These are phyloP conservation scores for Mrakiaceae sp. DNA, from an alignment of 1,284 basidiomycete genomes.

Conservation along the genomic window DNA sequence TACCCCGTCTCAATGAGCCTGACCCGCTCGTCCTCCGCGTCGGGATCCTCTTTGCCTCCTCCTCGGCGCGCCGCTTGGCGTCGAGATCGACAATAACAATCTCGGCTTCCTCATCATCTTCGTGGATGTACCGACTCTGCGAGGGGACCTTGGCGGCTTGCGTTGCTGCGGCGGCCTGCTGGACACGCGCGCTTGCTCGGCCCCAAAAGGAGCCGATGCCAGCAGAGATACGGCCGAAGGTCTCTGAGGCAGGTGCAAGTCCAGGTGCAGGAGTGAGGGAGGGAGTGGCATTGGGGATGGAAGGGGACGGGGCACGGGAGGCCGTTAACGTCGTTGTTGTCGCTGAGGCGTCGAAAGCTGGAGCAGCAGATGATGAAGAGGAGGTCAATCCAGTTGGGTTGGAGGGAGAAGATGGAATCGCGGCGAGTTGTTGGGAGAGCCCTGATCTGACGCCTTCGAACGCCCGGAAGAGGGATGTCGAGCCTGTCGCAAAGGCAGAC, in stretches of 20 bases:
- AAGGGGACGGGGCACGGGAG: background rate
- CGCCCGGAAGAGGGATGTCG: slow-evolving; percentile 72
- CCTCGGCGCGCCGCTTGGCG: background rate
- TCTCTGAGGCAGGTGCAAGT: no score
- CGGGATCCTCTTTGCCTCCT: no score
- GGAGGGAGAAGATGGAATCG: background rate
- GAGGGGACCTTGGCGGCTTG: background rate
- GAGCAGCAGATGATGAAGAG: background rate
- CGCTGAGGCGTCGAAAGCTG: background rate
- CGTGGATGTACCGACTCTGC: background rate
- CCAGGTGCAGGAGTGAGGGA: no score
- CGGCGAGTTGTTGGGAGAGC: slow-evolving; percentile 25
- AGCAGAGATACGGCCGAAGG: background rate
- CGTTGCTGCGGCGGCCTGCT: background rate
- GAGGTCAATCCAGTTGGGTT: background rate
- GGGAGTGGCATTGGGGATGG: background rate
- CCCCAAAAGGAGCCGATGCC: slow-evolving; percentile 7
- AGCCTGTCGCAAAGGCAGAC: slow-evolving; percentile 58
- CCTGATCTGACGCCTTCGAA: slow-evolving; percentile 63
- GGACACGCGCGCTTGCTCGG: no score
- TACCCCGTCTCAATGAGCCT: no score
- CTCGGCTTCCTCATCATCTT: background rate
- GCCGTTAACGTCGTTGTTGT: background rate
- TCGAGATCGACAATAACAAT: slow-evolving; percentile 3
- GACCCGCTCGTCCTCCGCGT: no score